Evolutionary conservation across 495 filamentous ascomycete genomes (phyloP), one percentile per base, ranked within the genome.

Genomic region (Diplogelasinospora grovesii): DNA sequence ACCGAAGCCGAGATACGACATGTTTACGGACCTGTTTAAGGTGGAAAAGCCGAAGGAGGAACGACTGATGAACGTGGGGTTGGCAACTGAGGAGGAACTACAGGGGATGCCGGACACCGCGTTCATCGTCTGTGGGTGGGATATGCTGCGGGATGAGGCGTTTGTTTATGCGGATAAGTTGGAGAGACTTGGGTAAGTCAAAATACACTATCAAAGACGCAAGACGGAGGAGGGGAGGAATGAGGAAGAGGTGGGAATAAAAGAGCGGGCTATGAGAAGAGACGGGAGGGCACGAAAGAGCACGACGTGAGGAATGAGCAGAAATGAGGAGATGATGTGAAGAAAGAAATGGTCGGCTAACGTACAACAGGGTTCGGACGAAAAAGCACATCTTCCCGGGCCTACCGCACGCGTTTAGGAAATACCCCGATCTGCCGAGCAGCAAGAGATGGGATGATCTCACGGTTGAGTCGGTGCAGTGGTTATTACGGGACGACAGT

Each of bases 111-210:
- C 70, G 16, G 60, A 60, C 3, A 60, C 70, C 8, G 60, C 56
- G 8, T 63, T 77, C 48, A 57, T 69, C 8, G 52, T 74, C 38
- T 55, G 64, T 0, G 73, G 71, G 0, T 51, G 56, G 53, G 70
- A 74, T 51, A 61, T 63, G 4, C 51, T 74, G 19, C 53, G 71
- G 6, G 69, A 73, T 44, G 66, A 74, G 53, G 69, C 52, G 5
- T 30, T 76, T 14, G 53, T 63, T 32, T 73, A 57, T 48, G 66
- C 60, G 14, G 57, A 64, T 54, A 50, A 67, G 39, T 48, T 75
- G 9, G 60, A 52, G 37, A 64, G 62, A 43, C 63, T 61, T 49
- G 65, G 68, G 71, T 74, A 53, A 56, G 70, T 45, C n/a, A n/a
- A n/a, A n/a, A n/a, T n/a, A n/a, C n/a, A n/a, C n/a, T n/a, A n/a